Evolutionary conservation across 2,329 filamentous ascomycete genomes (phyloP).

Genomic region (Graphilbum fragrans): DNA sequence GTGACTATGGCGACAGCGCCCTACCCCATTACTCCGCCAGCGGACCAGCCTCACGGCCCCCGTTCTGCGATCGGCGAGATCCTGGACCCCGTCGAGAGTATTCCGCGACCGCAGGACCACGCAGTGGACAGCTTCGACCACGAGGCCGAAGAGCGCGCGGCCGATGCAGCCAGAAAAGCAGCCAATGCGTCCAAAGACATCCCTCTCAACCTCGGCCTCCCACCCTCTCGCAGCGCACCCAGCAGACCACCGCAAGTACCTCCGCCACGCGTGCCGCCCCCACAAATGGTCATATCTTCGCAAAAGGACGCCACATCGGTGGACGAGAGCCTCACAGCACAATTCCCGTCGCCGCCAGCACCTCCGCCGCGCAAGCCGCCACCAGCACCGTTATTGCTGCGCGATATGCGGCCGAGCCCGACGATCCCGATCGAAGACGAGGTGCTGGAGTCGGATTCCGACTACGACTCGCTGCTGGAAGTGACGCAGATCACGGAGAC

Average conservation of each 20-base stretch:
- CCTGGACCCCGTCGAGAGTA: constrained; percentile 42
- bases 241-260: constrained; percentile 38
- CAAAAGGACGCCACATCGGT: constrained; percentile 25
- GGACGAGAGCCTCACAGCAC: constrained; percentile 28
- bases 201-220: constrained; percentile 37
- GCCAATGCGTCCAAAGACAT: constrained; percentile 33
- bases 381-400: constrained; percentile 71
- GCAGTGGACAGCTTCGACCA: constrained; percentile 43
- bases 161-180: constrained; percentile 31
- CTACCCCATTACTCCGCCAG: constrained; percentile 53
- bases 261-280: constrained; percentile 35
- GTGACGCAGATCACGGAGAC: constrained; percentile 48
- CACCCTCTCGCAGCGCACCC: constrained; percentile 43
- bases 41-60: constrained; percentile 29
- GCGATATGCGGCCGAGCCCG: constrained; percentile 24
- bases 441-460: constrained; percentile 63
- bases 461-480: constrained; percentile 70
- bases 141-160: constrained; percentile 37
- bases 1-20: constrained; percentile 46
- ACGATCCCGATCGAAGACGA: constrained; percentile 37
- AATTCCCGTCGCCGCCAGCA: constrained; percentile 40
- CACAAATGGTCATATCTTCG: constrained; percentile 4
- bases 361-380: constrained; percentile 67
- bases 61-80: constrained; percentile 36
- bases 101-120: constrained; percentile 50